phyloP scores from a whole-genome alignment of 2,329 filamentous ascomycete species.

The Dactylellina sp. region DNA sequence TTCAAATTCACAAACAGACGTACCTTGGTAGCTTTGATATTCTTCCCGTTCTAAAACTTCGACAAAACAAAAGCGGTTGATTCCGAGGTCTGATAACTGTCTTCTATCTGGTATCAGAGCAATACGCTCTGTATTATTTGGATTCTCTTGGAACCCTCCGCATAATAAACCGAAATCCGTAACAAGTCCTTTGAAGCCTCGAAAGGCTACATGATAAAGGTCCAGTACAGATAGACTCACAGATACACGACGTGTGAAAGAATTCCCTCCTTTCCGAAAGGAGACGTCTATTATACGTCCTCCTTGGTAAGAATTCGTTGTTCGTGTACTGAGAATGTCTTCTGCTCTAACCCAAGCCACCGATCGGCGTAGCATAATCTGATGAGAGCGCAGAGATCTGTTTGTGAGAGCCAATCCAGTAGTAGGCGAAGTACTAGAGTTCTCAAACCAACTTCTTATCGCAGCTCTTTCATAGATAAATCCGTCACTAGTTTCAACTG shows the following conservation, averaged over 20 bases:
- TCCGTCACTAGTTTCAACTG: slow-evolving; percentile 62
- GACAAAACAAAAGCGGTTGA: not conserved
- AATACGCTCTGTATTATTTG: slow-evolving; percentile 6
- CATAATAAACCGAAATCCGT: slow-evolving; percentile 59
- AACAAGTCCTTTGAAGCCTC: slow-evolving; percentile 60
- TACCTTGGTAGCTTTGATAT: not conserved
- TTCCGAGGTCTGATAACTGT: slow-evolving; percentile 30
- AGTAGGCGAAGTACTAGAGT: slow-evolving; percentile 61
- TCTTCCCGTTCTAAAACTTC: slow-evolving; percentile 3
- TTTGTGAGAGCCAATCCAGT: slow-evolving; percentile 60
- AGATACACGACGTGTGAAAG: slow-evolving; percentile 46
- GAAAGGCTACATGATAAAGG: slow-evolving; percentile 61
- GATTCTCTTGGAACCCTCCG: slow-evolving; percentile 22
- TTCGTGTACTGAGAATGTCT: slow-evolving; percentile 43
- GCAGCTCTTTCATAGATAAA: slow-evolving; percentile 62
- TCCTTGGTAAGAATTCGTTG: slow-evolving; percentile 4
- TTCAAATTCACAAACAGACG: slow-evolving; percentile 56
- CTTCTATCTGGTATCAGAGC: slow-evolving; percentile 7
- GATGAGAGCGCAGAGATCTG: slow-evolving; percentile 58
- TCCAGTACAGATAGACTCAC: slow-evolving; percentile 46
- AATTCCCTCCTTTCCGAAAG: slow-evolving; percentile 38
- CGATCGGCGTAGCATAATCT: slow-evolving; percentile 58
- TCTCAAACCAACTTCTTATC: slow-evolving; percentile 63
- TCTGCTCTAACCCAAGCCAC: slow-evolving; percentile 59
- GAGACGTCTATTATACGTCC: slow-evolving; percentile 16